phyloP scores from a whole-genome alignment of 768 basidiomycete genomes.

The Udeniomyces megalosporus region DNA sequence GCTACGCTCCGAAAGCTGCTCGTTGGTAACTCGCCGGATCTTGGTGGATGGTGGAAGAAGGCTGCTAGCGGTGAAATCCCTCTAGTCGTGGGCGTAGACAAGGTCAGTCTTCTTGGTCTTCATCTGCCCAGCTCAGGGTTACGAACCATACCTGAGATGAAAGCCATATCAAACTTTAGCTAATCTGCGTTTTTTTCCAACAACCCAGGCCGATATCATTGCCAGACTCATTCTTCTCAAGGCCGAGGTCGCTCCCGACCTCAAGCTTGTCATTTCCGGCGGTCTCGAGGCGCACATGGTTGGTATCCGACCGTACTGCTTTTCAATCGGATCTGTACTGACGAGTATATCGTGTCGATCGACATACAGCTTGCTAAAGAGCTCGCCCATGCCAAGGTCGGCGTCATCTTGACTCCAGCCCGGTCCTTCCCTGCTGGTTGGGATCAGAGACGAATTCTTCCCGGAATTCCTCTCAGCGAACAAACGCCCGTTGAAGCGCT shows the following conservation, averaged over 20 bases:
- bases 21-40: constrained; percentile 1
- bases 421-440: constrained; percentile 57
- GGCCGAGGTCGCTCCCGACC: constrained; percentile 39
- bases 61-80: constrained; percentile 37
- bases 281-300: constrained; percentile 7
- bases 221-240: constrained; percentile 50
- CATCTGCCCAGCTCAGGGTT: too few relatives aligned
- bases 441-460: constrained; percentile 46
- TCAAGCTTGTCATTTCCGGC: constrained; percentile 23
- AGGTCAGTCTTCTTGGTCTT: constrained; percentile 21
- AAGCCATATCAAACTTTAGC: too few relatives aligned
- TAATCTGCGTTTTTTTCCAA: too few relatives aligned
- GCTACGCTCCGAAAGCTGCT: constrained; percentile 4
- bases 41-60: constrained; percentile 6
- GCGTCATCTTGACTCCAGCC: constrained; percentile 50
- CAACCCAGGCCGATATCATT: constrained; percentile 43
- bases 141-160: too few relatives aligned
- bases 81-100: constrained; percentile 46
- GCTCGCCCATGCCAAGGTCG: constrained; percentile 48
- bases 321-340: too few relatives aligned
- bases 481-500: constrained; percentile 46
- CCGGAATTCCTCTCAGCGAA: constrained; percentile 57
- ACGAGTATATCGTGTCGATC: too few relatives aligned
- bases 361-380: constrained; percentile 53
- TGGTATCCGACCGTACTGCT: neutral